Conservation (phyloP, 768 basidiomycete genomes). For the Leccinellum luteum region DNA sequence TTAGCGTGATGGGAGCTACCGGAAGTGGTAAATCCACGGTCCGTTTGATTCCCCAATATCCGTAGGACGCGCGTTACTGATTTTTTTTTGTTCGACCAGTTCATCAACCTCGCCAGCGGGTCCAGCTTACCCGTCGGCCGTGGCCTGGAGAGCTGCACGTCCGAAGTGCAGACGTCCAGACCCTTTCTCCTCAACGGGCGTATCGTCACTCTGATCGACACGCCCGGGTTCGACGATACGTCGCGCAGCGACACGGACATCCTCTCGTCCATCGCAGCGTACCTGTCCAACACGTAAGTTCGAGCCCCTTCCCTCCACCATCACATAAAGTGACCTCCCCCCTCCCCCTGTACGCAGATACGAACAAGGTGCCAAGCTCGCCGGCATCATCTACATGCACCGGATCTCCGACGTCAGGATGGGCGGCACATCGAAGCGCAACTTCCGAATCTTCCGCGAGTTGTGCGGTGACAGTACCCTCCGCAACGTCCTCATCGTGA, state of each 20-base stretch:
- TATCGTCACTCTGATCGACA: slow-evolving; percentile 51
- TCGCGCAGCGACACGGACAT: slow-evolving; percentile 47
- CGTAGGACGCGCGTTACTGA: slow-evolving; percentile 1
- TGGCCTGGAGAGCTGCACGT: slow-evolving; percentile 51
- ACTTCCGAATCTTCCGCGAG: slow-evolving; percentile 50
- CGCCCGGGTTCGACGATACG: slow-evolving; percentile 62
- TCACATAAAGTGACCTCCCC: neutral
- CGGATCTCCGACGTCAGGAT: slow-evolving; percentile 51
- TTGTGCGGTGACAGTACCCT: slow-evolving; percentile 52
- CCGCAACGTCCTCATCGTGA: slow-evolving; percentile 49
- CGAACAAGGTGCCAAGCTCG: slow-evolving; percentile 38
- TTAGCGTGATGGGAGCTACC: slow-evolving; percentile 34
- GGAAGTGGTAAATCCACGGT: slow-evolving; percentile 39
- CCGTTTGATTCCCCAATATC: neutral
- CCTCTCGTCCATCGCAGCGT: slow-evolving; percentile 47
- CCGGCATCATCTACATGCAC: slow-evolving; percentile 56
- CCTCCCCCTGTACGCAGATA: slow-evolving; percentile 24
- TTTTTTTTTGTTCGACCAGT: slow-evolving; percentile 32
- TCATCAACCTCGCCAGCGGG: slow-evolving; percentile 53
- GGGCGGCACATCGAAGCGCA: slow-evolving; percentile 49
- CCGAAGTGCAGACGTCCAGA: slow-evolving; percentile 40
- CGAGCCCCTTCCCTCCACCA: neutral
- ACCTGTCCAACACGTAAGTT: slow-evolving; percentile 33
- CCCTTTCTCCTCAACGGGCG: slow-evolving; percentile 47
- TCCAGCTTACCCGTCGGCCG: slow-evolving; percentile 45